Conservation (phyloP, 2,329 filamentous ascomycete species). For the Chaetomium olivaceum region DNA sequence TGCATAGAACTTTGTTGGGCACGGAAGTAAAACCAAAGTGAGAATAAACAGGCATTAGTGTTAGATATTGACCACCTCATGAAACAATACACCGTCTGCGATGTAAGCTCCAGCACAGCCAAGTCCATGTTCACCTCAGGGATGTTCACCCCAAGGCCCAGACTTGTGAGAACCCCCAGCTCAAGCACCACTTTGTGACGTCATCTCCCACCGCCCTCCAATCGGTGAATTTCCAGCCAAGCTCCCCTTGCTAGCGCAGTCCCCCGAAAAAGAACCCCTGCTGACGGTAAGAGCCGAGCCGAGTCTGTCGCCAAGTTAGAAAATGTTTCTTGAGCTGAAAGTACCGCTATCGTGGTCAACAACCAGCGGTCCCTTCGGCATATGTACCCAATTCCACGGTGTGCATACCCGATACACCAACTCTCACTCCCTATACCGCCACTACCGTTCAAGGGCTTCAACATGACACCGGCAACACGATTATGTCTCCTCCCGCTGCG, state of each 20-base stretch:
- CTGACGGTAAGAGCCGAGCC: constrained; percentile 1
- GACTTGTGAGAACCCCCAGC: neutral
- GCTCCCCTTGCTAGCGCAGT: constrained; percentile 9
- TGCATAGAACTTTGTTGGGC: no score
- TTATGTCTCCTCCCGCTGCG: constrained; percentile 38
- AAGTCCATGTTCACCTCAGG: no score
- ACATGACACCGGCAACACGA: constrained; percentile 47
- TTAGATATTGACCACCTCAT: neutral
- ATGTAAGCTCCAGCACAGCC: no score
- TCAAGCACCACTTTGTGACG: neutral
- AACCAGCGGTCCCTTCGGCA: neutral
- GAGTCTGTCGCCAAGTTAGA: neutral
- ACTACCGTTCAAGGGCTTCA: neutral
- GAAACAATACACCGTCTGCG: no score
- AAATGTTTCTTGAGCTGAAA: constrained; percentile 4
- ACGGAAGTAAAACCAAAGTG: neutral
- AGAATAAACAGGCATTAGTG: neutral
- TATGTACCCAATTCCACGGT: constrained; percentile 16
- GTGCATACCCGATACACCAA: neutral
- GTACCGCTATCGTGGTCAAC: neutral
- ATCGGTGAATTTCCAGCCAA: neutral
- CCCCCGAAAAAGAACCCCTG: constrained; percentile 1
- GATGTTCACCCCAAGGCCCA: no score
- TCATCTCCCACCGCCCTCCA: neutral
- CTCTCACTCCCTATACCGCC: neutral